These are phyloP conservation scores for Plasmodium chabaudi DNA, from an alignment of 169 alveolate species.

Conservation along the genomic window DNA sequence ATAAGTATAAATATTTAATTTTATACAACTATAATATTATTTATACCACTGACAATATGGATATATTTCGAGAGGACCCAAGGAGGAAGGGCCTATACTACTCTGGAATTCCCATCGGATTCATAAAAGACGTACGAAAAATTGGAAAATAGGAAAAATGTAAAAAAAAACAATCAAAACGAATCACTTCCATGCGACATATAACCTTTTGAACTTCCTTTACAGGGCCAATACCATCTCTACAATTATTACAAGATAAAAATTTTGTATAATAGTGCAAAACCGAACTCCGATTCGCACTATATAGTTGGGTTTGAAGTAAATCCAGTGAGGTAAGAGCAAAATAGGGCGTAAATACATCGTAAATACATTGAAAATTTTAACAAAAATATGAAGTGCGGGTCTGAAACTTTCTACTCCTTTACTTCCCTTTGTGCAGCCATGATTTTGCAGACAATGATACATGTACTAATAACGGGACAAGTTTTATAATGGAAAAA, in stretches of 20 bases:
- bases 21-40: conserved; percentile 51
- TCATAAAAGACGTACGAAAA: conserved; percentile 28
- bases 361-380: conserved; percentile 8
- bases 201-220: not conserved
- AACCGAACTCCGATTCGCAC: conserved; percentile 33
- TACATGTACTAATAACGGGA: conserved; percentile 18
- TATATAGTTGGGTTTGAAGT: conserved; percentile 87
- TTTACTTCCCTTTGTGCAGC: not conserved
- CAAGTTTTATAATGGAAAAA: conserved; percentile 26
- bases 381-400: not conserved
- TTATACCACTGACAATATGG: conserved; percentile 45
- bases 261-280: conserved; percentile 58
- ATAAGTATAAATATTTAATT: conserved; percentile 42
- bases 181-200: not conserved
- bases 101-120: conserved; percentile 70
- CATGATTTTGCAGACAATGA: conserved; percentile 7
- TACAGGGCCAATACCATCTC: conserved; percentile 49
- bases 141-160: not conserved
- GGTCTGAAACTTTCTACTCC: conserved; percentile 2
- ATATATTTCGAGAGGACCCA: conserved; percentile 53
- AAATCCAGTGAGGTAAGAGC: conserved; percentile 76
- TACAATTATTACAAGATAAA: conserved; percentile 77
- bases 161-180: not conserved
- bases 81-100: conserved; percentile 43
- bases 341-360: conserved; percentile 16